Base-by-base conservation (phyloP, 129 eudicot species). In the Escallonia herrerae region DNA sequence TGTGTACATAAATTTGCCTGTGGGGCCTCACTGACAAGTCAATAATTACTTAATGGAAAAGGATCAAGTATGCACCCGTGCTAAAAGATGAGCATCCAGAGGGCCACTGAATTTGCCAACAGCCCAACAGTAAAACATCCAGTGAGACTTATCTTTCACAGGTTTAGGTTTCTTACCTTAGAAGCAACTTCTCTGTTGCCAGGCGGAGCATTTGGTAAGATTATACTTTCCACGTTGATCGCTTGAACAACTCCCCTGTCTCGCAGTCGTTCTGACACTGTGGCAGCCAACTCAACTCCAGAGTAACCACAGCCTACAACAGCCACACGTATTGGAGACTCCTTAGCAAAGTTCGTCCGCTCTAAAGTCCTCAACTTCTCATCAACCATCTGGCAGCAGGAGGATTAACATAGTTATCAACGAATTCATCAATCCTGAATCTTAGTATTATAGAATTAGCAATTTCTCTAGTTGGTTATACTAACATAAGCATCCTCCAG, bases 241-340 rank as follows among this genome's bases (percentile, higher is more conserved):
- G 95, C 99, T 75, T 93, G 87, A 63, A 93, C 90, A 66, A 82
- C 62, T 74, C 99, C 99, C 77, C 74, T 83, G 67, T 77, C 84
- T 76, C 86, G 81, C 83, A 93, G 79, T 74, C 96, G 83, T 68
- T 93, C 99, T 5, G 99, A 82, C 52, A 93, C 75, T 40, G 99
- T 93, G 63, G 96, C 99, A 61, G 93, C 99, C 59, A 93, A 76
- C 41, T 93, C 99, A 72, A 86, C 84, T 40, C 99, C 99, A 15
- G 96, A 79, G 76, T 93, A 93, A 79, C 99, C 99, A 82, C 95
- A 88, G 61, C 99, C 99, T 9, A 93, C 99, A 52, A 93, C 82
- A 65, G 84, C 96, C 67, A 93, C 96, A 61, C 82, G 78, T 47
- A 93, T 84, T 42, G 87, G 84, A 58, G 72, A 37, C 58, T 77